These are phyloP conservation scores for Microdochium bolleyi DNA, from an alignment of 2,329 filamentous ascomycete species.

Conservation along the genomic window DNA sequence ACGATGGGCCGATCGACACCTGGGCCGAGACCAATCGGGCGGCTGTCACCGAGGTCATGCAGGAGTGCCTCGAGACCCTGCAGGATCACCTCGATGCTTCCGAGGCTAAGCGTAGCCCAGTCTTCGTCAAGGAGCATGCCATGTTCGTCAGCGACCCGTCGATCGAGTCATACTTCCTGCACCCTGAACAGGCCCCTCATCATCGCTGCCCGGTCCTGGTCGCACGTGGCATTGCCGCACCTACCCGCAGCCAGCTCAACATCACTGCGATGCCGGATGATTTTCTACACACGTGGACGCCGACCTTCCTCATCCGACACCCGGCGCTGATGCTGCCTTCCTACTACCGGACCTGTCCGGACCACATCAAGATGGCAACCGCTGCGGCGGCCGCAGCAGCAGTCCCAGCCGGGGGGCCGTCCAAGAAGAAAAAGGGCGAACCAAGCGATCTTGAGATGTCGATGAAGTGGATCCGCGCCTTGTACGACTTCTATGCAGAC, in stretches of 20 bases:
- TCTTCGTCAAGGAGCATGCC: slow-evolving; percentile 27
- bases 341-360: slow-evolving; percentile 15
- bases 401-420: background rate
- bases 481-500: background rate
- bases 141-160: slow-evolving; percentile 12
- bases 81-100: slow-evolving; percentile 14
- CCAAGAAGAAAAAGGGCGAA: background rate
- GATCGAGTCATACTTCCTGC: background rate
- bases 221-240: background rate
- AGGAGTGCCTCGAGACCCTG: slow-evolving; percentile 16
- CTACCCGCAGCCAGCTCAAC: slow-evolving; percentile 10
- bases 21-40: slow-evolving; percentile 18
- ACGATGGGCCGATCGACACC: slow-evolving; percentile 10
- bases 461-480: background rate
- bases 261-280: slow-evolving; percentile 25
- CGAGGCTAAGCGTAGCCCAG: slow-evolving; percentile 13
- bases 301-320: slow-evolving; percentile 28
- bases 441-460: background rate
- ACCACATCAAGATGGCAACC: background rate
- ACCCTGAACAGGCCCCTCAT: background rate
- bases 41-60: slow-evolving; percentile 13
- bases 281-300: slow-evolving; percentile 21
- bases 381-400: background rate
- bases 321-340: slow-evolving; percentile 29
- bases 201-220: background rate